These are phyloP conservation scores for Aspergillus luchuensis DNA, from an alignment of 2,329 filamentous ascomycete genomes.

Conservation along the genomic window DNA sequence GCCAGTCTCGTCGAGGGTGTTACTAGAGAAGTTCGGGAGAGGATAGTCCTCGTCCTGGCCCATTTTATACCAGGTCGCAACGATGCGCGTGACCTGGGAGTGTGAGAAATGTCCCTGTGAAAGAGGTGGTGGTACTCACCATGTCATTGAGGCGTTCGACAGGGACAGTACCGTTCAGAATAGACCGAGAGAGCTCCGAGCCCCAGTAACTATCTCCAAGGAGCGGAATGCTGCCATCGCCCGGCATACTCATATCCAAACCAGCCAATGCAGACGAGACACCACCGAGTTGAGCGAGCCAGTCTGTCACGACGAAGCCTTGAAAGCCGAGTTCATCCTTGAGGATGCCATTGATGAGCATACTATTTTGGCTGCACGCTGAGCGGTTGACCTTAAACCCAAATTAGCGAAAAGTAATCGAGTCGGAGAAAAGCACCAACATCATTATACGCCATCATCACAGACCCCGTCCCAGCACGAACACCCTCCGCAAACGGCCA, in stretches of 20 bases:
- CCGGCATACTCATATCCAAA: constrained; percentile 71
- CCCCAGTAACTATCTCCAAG: constrained; percentile 58
- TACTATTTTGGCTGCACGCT: constrained; percentile 68
- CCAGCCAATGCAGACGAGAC: constrained; percentile 63
- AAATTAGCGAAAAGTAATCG: neutral
- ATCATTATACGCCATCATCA: constrained; percentile 49
- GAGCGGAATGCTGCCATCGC: constrained; percentile 57
- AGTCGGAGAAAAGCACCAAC: constrained; percentile 25
- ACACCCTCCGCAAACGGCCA: constrained; percentile 57
- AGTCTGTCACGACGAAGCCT: constrained; percentile 71
- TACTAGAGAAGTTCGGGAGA: constrained; percentile 60
- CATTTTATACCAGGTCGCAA: constrained; percentile 58
- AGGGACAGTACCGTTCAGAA: constrained; percentile 61
- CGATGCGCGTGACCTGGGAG: constrained; percentile 53
- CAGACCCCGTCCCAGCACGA: constrained; percentile 49
- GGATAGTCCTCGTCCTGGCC: constrained; percentile 63
- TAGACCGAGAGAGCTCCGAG: constrained; percentile 56
- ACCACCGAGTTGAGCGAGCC: constrained; percentile 64
- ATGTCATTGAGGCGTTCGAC: constrained; percentile 58
- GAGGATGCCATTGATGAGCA: constrained; percentile 67
- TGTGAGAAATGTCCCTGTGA: constrained; percentile 12
- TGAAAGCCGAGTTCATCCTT: constrained; percentile 76
- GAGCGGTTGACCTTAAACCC: constrained; percentile 61
- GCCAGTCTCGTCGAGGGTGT: constrained; percentile 59
- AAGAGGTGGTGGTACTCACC: constrained; percentile 23